Evolutionary conservation across 768 basidiomycete genomes (phyloP), one percentile per base, ranked within the genome.

Genomic region (Russula brevipes): DNA sequence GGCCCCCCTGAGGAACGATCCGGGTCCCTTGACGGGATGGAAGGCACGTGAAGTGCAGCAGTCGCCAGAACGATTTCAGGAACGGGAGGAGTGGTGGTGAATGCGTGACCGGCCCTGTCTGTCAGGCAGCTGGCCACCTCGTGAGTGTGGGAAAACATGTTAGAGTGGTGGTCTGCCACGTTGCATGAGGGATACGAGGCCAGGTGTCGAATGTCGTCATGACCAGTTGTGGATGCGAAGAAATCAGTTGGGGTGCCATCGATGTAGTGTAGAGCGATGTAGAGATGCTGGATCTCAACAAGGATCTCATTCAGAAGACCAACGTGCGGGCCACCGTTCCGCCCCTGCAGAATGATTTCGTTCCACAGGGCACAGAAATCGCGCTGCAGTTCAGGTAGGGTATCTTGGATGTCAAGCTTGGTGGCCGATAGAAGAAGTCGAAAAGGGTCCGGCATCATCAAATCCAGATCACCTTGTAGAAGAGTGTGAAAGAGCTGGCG

Each of bases 281-380:
- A 42, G 16, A 51, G 38, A 14, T 17, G 24, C 38, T 49, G 17
- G 19, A 59, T 19, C 5, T 50, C 3, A 17, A 19, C 30, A 12
- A 50, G 49, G 14, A 58, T 49, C 3, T 39, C 16, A 3, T 11
- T n/a, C 16, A 58, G 39, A 31, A 7, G 42, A 3, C 19, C 19
- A 24, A 24, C 24, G 14, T 31, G 4, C 1, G 30, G 9, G 3
- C 11, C 16, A 19, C 16, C 9, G 16, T 14, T 5, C 16, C 3
- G 30, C 38, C 4, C 36, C 5, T 36, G 35, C 16, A 7, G 38
- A 8, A 39, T 9, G 24, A 58, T 39, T n/a, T 58, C 47, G 17
- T 58, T 49, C 57, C 57, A 58, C 38, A 58, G 17, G 8, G 9
- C 38, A 39, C 57, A 58, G 24, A 58, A 58, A 4, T 58, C 30